A percentile compares a stretch with the other conserved stretches of the same genome.
These are phyloP conservation scores for Cladosporium sp. DNA, from an alignment of 2,329 filamentous ascomycete species.

Conservation along the genomic window DNA sequence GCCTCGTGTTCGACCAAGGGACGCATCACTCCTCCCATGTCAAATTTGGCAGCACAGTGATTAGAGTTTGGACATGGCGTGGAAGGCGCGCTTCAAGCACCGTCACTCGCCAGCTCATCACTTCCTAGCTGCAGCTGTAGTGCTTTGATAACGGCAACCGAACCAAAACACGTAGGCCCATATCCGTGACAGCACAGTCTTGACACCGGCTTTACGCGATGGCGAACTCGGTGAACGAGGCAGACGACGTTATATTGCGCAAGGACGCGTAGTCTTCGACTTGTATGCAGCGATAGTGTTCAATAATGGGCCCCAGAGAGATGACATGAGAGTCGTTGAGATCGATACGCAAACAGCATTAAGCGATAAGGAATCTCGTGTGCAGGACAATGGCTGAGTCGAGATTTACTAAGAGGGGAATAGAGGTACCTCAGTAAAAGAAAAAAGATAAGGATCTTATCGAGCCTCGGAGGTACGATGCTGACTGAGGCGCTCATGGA, in stretches of 20 bases:
- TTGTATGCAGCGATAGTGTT: neutral
- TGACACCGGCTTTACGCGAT: neutral
- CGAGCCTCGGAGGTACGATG: neutral
- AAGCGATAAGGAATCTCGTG: neutral
- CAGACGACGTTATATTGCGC: neutral
- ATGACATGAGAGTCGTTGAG: neutral
- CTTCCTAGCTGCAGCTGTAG: neutral
- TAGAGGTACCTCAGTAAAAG: neutral
- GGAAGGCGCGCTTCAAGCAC: neutral
- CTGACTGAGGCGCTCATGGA: conserved; percentile 4
- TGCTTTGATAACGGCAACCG: neutral
- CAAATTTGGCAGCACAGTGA: neutral
- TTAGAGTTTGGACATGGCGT: neutral
- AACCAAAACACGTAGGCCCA: neutral
- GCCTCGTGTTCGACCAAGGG: neutral
- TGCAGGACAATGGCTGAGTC: neutral
- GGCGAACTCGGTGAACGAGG: neutral
- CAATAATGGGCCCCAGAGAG: neutral
- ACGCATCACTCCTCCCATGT: neutral
- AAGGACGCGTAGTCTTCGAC: neutral
- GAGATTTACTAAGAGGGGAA: neutral
- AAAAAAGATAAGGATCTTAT: neutral
- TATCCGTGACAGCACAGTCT: neutral
- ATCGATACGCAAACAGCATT: neutral
- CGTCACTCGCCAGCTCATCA: neutral